Evolutionary conservation across 257 asterid species (phyloP).

Genomic region (Solanum peruvianum): DNA sequence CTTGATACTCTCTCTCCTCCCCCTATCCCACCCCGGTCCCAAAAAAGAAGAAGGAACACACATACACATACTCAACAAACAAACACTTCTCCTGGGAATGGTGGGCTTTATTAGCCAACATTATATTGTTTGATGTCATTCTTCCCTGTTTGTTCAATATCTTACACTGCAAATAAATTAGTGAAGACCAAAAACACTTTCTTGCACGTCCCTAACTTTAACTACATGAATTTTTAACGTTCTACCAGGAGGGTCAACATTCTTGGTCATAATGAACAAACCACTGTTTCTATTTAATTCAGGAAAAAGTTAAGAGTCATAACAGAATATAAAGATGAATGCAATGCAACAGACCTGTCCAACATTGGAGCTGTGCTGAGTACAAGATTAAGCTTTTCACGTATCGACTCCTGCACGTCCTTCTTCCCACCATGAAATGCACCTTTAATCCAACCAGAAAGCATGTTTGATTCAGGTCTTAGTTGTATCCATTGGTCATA

Average conservation of each 20-base stretch:
- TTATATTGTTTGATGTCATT: not conserved
- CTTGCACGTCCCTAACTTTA: not conserved
- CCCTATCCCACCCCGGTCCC: not conserved
- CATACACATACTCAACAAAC: not conserved
- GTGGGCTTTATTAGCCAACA: not conserved
- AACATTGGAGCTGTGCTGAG: constrained; percentile 82
- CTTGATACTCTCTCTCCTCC: not conserved
- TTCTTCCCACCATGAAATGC: constrained; percentile 63
- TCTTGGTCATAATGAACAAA: not conserved
- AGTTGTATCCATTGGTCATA: constrained; percentile 63
- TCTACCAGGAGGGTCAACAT: not conserved
- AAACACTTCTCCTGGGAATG: not conserved
- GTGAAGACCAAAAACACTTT: not conserved
- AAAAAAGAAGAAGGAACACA: not conserved
- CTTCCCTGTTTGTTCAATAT: not conserved
- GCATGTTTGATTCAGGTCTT: constrained; percentile 45
- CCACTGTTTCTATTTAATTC: not conserved
- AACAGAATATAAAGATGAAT: not conserved
- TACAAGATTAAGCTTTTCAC: constrained; percentile 44
- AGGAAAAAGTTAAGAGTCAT: not conserved
- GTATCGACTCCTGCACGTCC: constrained; percentile 49
- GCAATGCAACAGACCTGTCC: constrained; percentile 53
- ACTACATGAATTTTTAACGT: not conserved
- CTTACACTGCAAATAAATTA: not conserved
- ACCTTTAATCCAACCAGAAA: constrained; percentile 80